phyloP scores from a whole-genome alignment of 1,284 basidiomycete species.

The Cronartium quercuum region DNA sequence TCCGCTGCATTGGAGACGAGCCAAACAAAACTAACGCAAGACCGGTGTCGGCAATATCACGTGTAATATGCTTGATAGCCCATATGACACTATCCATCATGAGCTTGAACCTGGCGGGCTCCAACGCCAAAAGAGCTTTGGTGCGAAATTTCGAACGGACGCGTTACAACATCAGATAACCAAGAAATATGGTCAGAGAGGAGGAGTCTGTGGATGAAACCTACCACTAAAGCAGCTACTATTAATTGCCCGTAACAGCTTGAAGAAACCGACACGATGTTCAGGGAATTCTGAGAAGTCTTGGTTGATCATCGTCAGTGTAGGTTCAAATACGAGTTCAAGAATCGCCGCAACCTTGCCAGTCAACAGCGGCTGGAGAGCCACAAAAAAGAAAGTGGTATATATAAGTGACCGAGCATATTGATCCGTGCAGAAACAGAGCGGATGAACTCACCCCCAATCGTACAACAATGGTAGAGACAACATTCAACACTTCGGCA shows the following conservation, averaged over 20 bases:
- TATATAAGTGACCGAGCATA: not conserved
- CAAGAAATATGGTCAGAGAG: not conserved
- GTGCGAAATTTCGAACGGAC: not conserved
- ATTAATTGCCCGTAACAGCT: slow-evolving; percentile 87
- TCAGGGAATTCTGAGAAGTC: slow-evolving; percentile 98
- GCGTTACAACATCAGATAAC: not conserved
- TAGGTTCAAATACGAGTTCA: slow-evolving; percentile 96
- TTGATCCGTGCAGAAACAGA: not conserved
- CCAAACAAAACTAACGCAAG: slow-evolving; percentile 59
- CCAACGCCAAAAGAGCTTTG: slow-evolving; percentile 73
- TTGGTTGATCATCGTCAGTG: slow-evolving; percentile 97
- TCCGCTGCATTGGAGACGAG: not conserved
- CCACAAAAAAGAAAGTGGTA: not conserved
- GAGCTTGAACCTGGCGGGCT: slow-evolving; percentile 89
- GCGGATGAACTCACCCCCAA: slow-evolving; percentile 55
- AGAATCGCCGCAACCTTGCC: slow-evolving; percentile 94
- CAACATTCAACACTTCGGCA: slow-evolving; percentile 94
- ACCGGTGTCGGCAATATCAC: slow-evolving; percentile 95
- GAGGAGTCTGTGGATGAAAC: too few relatives aligned
- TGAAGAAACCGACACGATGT: slow-evolving; percentile 96
- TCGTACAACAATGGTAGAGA: slow-evolving; percentile 88
- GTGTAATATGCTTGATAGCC: slow-evolving; percentile 99
- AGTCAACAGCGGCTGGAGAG: slow-evolving; percentile 68
- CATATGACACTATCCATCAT: slow-evolving; percentile 98
- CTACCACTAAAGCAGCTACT: slow-evolving; percentile 63